Evolutionary conservation across 306 rosid species (phyloP).

Genomic region (Castanea sativa): DNA sequence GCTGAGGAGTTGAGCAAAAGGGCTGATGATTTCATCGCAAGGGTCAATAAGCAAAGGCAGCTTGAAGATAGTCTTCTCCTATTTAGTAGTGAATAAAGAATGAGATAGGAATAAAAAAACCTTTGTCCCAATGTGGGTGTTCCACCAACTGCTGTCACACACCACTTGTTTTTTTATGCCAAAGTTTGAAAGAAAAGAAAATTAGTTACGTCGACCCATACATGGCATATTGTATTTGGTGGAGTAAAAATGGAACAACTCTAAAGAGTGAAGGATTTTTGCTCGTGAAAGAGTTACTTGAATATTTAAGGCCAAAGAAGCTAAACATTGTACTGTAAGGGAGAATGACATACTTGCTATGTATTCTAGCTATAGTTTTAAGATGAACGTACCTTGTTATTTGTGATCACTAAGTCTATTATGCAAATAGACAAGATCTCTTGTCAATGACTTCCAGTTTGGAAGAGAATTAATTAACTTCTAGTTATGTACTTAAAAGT

Average conservation of each 20-base stretch:
- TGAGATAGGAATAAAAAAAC: too few species aligned
- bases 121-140: too few species aligned
- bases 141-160: too few species aligned
- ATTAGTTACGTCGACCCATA: too few species aligned
- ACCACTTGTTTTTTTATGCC: too few species aligned
- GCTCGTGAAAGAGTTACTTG: not conserved
- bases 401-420: not conserved
- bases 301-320: not conserved
- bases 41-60: slow-evolving; percentile 58
- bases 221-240: too few species aligned
- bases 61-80: slow-evolving; percentile 54
- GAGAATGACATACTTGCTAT: not conserved
- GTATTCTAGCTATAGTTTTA: not conserved
- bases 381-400: not conserved
- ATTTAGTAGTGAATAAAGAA: slow-evolving; percentile 17
- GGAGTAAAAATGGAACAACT: too few species aligned
- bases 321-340: not conserved
- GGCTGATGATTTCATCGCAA: slow-evolving; percentile 86
- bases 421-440: not conserved
- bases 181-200: too few species aligned
- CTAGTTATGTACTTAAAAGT: too few species aligned
- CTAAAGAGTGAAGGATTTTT: too few species aligned
- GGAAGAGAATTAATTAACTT: not conserved
- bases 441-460: not conserved
- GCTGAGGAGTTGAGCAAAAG: slow-evolving; percentile 65